Evolutionary conservation across 768 basidiomycete species (phyloP), one percentile per base, ranked within the genome.

Genomic region (Tubosaeta sp.): DNA sequence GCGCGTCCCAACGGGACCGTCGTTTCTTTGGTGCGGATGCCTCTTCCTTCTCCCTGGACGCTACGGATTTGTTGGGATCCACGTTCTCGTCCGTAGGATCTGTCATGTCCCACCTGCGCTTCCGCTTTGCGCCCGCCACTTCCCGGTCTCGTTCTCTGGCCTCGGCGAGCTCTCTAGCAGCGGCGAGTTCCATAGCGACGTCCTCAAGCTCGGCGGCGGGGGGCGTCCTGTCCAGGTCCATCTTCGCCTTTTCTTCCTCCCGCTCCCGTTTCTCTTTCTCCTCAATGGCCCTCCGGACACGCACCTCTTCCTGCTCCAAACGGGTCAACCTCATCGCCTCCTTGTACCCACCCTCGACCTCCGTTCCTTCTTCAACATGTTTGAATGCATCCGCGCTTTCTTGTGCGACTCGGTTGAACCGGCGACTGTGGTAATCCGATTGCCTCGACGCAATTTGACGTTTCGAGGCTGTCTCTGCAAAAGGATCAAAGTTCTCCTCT

Each of bases 1-100:
- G 83, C 48, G 93, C 92, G 69, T 98, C 95, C 95, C 95, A 97
- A 45, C 95, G 81, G 51, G 95, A 97, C 59, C 92, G 85, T 54
- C 91, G 86, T 72, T 95, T 95, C 73, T 91, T 94, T 41, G 91
- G 84, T 22, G 85, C 84, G 51, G 86, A 82, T 26, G 77, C 79
- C 48, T 89, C 89, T 61, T 91, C 83, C 66, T 88, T 85, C 6
- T 91, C 83, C 66, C 88, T 85, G 5, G 84, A 84, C 65, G 88
- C 84, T 54, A 81, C 80, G 55, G 65, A 70, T 66, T 77, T 76
- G 49, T 82, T 82, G 32, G 82, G 81, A 59, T 85, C 82, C 19
- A 79, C 70, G 56, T 84, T 86, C 67, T 88, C 84, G 61, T 87
- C 83, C 3, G 73, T 65, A 3, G 79, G 72, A 55, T 86, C 83